These are phyloP conservation scores for Lablab purpureus DNA, from an alignment of 306 rosid species.

Conservation along the genomic window DNA sequence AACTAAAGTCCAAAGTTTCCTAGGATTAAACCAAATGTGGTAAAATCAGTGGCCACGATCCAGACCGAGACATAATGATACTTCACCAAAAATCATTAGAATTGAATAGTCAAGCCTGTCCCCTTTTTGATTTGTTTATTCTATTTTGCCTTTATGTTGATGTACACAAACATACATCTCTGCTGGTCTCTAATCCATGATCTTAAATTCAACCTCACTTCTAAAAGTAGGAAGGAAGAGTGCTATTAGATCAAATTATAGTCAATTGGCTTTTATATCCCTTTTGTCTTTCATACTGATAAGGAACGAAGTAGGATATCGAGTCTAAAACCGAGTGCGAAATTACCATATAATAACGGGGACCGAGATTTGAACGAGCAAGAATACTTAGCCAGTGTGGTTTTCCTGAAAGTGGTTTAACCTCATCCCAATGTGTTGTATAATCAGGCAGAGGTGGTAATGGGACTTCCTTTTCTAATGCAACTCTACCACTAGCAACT, in stretches of 20 bases:
- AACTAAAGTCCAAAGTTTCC: background rate
- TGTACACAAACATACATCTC: slow-evolving; percentile 4
- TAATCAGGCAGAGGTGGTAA: background rate
- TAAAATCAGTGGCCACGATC: slow-evolving; percentile 21
- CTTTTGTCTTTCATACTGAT: background rate
- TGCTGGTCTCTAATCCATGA: background rate
- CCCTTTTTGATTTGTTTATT: background rate
- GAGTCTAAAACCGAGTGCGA: background rate
- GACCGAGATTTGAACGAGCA: slow-evolving; percentile 42
- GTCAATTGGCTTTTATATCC: background rate
- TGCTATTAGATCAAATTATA: slow-evolving; percentile 13
- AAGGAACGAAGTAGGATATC: background rate
- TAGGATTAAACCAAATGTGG: background rate
- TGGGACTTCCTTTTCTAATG: slow-evolving; percentile 13
- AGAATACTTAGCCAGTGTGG: slow-evolving; percentile 50
- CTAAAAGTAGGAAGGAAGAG: background rate
- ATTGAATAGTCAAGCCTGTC: slow-evolving; percentile 5
- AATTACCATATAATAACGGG: slow-evolving; percentile 53
- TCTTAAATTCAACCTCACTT: background rate
- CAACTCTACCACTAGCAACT: slow-evolving; percentile 20
- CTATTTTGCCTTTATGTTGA: background rate
- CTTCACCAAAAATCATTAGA: slow-evolving; percentile 26
- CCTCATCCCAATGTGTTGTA: slow-evolving; percentile 41
- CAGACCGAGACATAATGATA: background rate
- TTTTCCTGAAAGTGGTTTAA: slow-evolving; percentile 61